Conservation (phyloP, 139 green algal species). For the Chlorella sp. region DNA sequence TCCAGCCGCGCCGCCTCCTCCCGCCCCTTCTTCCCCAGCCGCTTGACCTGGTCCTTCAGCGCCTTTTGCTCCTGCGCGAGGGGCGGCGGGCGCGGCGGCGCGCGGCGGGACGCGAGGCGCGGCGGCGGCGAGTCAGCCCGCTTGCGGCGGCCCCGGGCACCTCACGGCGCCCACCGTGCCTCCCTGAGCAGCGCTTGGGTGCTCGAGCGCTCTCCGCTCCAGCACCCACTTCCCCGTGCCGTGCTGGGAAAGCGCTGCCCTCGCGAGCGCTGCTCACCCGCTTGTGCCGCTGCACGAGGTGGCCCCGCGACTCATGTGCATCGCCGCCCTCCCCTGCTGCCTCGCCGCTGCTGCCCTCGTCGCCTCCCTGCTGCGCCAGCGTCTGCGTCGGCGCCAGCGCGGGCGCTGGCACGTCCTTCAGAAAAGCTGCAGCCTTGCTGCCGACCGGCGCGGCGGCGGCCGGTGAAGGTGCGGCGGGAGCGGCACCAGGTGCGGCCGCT, state of each 20-base stretch:
- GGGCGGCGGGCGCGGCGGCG: background rate
- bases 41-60: conserved; percentile 73
- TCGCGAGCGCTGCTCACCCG: conserved; percentile 35
- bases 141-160: too few species aligned
- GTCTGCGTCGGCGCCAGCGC: too few species aligned
- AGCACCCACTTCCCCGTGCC: too few species aligned
- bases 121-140: too few species aligned
- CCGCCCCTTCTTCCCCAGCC: conserved; percentile 78
- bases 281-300: conserved; percentile 83
- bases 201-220: too few species aligned
- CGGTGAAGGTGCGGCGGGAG: background rate
- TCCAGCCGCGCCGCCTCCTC: conserved; percentile 65
- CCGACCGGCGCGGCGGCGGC: background rate
- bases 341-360: conserved; percentile 23
- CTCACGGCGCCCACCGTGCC: too few species aligned
- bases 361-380: too few species aligned
- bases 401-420: background rate
- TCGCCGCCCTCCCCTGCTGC: conserved; percentile 19
- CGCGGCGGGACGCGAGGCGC: background rate
- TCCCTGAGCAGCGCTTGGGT: too few species aligned
- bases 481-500: too few species aligned
- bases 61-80: conserved; percentile 66
- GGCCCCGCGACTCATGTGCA: conserved; percentile 57
- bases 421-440: conserved; percentile 21
- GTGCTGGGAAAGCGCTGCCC: too few species aligned